Conservation (phyloP, 495 filamentous ascomycete genomes). For the Penicillium angulare region DNA sequence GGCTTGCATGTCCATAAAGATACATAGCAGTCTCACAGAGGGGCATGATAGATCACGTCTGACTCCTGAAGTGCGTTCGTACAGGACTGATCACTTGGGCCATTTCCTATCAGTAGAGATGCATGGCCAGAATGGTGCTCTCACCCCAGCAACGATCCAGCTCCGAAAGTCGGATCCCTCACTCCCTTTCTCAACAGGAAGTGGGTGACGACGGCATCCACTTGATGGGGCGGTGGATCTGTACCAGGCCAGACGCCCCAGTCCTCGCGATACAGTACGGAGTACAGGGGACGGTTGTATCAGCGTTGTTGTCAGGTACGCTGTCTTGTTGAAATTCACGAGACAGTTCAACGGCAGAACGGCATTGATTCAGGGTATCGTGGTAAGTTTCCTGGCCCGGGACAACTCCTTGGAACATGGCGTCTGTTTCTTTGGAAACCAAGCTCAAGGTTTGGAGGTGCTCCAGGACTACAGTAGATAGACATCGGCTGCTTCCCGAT, state of each 20-base stretch:
- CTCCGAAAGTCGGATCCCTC: constrained; percentile 6
- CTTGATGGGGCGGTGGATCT: constrained; percentile 16
- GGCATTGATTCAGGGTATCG: constrained; percentile 9
- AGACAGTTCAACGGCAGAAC: constrained; percentile 11
- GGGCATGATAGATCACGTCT: too few species aligned
- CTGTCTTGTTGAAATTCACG: constrained; percentile 13
- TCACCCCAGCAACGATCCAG: constrained; percentile 6
- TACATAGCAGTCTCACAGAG: too few species aligned
- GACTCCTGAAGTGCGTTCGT: too few species aligned
- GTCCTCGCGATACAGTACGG: constrained; percentile 13
- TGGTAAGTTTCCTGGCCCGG: neutral
- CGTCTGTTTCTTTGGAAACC: constrained; percentile 17
- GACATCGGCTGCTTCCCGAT: neutral
- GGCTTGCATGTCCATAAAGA: neutral
- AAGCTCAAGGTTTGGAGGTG: too few species aligned
- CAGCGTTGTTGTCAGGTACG: constrained; percentile 10
- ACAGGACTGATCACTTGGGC: too few species aligned
- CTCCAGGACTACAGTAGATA: neutral
- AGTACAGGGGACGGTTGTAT: constrained; percentile 16
- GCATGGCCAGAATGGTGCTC: too few species aligned
- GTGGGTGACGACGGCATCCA: constrained; percentile 11
- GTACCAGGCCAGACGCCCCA: constrained; percentile 1
- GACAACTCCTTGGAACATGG: neutral
- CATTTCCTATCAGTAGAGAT: too few species aligned
- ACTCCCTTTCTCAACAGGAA: constrained; percentile 3